Percentiles rank a stretch among this genome's conserved stretches.
phyloP scores from a whole-genome alignment of 495 filamentous ascomycete genomes.

The Annulohypoxylon stygium region DNA sequence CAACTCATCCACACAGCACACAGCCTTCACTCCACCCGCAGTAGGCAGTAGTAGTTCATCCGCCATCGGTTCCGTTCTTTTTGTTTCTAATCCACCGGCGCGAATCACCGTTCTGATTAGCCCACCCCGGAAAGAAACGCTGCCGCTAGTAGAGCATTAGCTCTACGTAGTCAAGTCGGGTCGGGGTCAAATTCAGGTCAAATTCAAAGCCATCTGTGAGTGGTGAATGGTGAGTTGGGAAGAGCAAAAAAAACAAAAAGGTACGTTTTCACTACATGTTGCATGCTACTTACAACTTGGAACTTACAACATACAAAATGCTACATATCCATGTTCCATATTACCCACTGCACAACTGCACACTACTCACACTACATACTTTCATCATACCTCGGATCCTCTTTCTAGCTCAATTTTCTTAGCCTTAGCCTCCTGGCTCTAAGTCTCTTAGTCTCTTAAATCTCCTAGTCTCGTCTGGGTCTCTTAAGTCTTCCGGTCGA shows the following conservation, averaged over 20 bases:
- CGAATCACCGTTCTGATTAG: constrained; percentile 44
- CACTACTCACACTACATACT: constrained; percentile 6
- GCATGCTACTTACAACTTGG: too few relatives aligned
- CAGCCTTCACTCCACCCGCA: constrained; percentile 25
- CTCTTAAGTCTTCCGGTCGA: constrained; percentile 21
- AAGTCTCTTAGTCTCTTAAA: background rate
- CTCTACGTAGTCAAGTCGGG: constrained; percentile 36
- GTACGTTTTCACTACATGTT: constrained; percentile 30
- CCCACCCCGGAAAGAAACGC: constrained; percentile 46
- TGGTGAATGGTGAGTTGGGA: background rate
- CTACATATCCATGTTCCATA: too few relatives aligned
- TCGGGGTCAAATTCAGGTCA: constrained; percentile 4
- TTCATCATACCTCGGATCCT: background rate
- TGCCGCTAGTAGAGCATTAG: constrained; percentile 43
- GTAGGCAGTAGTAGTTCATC: constrained; percentile 46
- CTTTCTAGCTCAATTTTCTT: background rate
- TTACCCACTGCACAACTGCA: too few relatives aligned
- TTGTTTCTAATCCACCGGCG: constrained; percentile 40
- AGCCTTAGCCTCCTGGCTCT: background rate
- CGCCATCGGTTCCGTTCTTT: constrained; percentile 47
- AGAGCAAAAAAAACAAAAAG: constrained; percentile 15
- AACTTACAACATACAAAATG: too few relatives aligned
- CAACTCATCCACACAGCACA: constrained; percentile 43
- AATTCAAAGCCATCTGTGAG: constrained; percentile 24
- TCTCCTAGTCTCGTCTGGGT: background rate